These are phyloP conservation scores for Fusarium palustre DNA, from an alignment of 2,329 filamentous ascomycete species.

Conservation along the genomic window DNA sequence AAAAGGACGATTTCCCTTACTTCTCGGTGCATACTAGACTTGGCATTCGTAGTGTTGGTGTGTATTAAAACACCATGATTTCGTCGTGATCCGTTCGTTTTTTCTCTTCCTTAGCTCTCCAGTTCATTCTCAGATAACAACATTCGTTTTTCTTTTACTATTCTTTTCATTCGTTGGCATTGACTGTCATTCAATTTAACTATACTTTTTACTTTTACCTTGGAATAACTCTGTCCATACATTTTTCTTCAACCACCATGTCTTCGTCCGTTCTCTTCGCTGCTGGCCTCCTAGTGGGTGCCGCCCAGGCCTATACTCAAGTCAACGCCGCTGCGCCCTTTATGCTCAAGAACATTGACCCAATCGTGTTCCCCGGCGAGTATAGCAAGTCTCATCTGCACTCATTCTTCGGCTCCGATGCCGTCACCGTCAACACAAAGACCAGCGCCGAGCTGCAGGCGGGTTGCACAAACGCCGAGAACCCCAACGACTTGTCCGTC, in stretches of 20 bases:
- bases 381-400: constrained; percentile 51
- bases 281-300: constrained; percentile 28
- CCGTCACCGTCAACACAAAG: constrained; percentile 47
- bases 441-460: constrained; percentile 51
- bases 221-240: neutral
- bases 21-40: neutral
- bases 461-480: constrained; percentile 59
- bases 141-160: constrained; percentile 18
- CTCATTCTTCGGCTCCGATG: constrained; percentile 54
- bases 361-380: constrained; percentile 50
- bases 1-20: neutral
- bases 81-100: neutral
- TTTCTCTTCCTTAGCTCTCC: neutral
- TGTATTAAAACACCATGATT: constrained; percentile 19
- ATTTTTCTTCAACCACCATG: constrained; percentile 21
- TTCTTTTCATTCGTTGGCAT: constrained; percentile 33
- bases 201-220: neutral
- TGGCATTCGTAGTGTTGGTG: neutral
- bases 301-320: constrained; percentile 39
- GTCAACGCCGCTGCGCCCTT: constrained; percentile 41
- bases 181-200: constrained; percentile 33
- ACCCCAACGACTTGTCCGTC: constrained; percentile 60
- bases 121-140: neutral
- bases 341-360: constrained; percentile 52
- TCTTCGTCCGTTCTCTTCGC: constrained; percentile 36